A percentile compares a stretch with the other conserved stretches of the same genome.
Evolutionary conservation across 768 basidiomycete species (phyloP).

Genomic region (Leccinum aurantiacum): DNA sequence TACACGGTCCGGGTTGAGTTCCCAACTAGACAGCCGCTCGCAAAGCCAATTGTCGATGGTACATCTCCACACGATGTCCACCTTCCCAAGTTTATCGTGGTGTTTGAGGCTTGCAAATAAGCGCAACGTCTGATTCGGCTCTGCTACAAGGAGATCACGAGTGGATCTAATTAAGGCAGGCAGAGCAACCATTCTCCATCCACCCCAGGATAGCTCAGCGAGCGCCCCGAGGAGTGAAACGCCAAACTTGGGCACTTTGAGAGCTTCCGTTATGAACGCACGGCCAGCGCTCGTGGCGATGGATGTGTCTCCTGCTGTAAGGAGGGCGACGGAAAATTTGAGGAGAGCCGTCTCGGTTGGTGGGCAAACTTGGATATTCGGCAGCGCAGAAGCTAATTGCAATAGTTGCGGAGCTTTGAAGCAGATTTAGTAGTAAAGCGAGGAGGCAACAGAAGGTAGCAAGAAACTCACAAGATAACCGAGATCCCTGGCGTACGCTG

Average conservation of each 20-base stretch:
- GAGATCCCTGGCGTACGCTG: conserved; percentile 70
- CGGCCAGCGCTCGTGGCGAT: conserved; percentile 42
- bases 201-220: conserved; percentile 68
- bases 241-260: conserved; percentile 40
- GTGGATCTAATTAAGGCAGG: conserved; percentile 58
- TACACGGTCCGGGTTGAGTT: conserved; percentile 41
- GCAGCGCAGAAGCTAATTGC: conserved; percentile 34
- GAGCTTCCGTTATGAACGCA: conserved; percentile 39
- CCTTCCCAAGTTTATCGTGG: conserved; percentile 52
- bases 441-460: background rate
- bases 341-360: conserved; percentile 34
- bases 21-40: conserved; percentile 43
- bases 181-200: conserved; percentile 70
- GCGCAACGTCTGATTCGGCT: conserved; percentile 44
- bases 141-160: conserved; percentile 43
- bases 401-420: conserved; percentile 38
- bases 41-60: conserved; percentile 52
- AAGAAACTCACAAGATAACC: conserved; percentile 53
- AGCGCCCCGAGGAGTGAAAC: conserved; percentile 59
- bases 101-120: conserved; percentile 51
- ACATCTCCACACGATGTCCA: conserved; percentile 60
- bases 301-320: conserved; percentile 45
- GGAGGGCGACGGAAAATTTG: conserved; percentile 34
- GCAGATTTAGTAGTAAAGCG: background rate
- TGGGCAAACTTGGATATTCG: conserved; percentile 28